Conservation (phyloP, 1,139 yeast genomes). For the Saccharomyces hybrid region DNA sequence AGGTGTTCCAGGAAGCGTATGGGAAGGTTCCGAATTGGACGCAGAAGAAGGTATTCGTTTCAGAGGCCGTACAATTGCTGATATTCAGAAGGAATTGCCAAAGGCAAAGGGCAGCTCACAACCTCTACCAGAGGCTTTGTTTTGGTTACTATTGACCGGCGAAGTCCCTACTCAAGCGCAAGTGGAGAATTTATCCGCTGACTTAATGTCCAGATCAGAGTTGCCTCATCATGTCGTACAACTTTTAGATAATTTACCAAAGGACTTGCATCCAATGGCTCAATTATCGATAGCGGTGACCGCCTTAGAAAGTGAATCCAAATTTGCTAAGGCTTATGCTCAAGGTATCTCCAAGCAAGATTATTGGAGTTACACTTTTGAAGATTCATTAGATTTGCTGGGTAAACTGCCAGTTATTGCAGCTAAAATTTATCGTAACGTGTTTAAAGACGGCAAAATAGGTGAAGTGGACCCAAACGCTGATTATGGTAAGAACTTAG, state of each 20-base stretch:
- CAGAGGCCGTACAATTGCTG: slow-evolving; percentile 97
- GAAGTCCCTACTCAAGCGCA: slow-evolving; percentile 52
- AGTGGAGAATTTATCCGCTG: slow-evolving; percentile 45
- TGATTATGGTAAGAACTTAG: slow-evolving; percentile 90
- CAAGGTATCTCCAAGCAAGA: slow-evolving; percentile 59
- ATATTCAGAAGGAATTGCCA: slow-evolving; percentile 86
- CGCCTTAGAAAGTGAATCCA: slow-evolving; percentile 53
- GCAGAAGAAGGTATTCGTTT: slow-evolving; percentile 97
- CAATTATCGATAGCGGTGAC: slow-evolving; percentile 60
- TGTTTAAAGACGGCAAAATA: slow-evolving; percentile 45
- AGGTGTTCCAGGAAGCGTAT: slow-evolving; percentile 93
- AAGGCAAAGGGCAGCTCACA: slow-evolving; percentile 71
- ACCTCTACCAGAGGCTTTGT: slow-evolving; percentile 62
- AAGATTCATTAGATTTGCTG: slow-evolving; percentile 55
- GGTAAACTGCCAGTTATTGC: slow-evolving; percentile 63
- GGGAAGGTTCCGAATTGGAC: slow-evolving; percentile 99
- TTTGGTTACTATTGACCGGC: slow-evolving; percentile 58
- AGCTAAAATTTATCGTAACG: slow-evolving; percentile 59
- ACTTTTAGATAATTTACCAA: slow-evolving; percentile 48
- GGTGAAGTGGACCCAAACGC: slow-evolving; percentile 62
- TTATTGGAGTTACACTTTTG: slow-evolving; percentile 61
- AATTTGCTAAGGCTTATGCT: slow-evolving; percentile 62
- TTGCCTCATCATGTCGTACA: slow-evolving; percentile 49
- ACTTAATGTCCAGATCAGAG: slow-evolving; percentile 50
- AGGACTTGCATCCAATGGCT: slow-evolving; percentile 60